Conservation (phyloP, 805 yeast genomes). For the Candida pseudofarinosa region DNA sequence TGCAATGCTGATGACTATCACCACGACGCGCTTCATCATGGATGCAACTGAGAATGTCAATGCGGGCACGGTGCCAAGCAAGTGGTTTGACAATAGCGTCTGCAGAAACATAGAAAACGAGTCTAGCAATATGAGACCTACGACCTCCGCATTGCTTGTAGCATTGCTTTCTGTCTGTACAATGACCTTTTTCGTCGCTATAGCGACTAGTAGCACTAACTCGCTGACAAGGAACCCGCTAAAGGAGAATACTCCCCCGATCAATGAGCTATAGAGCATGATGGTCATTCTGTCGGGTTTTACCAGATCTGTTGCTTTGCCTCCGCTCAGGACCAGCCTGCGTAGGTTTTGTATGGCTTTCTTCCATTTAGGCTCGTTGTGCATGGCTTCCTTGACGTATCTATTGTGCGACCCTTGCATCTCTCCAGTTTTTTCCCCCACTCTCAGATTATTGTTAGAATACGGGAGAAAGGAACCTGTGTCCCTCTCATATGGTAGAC, state of each 20-base stretch:
- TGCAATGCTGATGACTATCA: conserved; percentile 70
- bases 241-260: conserved; percentile 69
- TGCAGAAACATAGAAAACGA: conserved; percentile 79
- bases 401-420: conserved; percentile 1
- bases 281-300: conserved; percentile 78
- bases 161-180: conserved; percentile 3
- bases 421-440: conserved; percentile 21
- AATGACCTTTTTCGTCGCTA: conserved; percentile 7
- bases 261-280: conserved; percentile 71
- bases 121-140: conserved; percentile 51
- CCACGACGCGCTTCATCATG: conserved; percentile 82
- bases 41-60: conserved; percentile 84
- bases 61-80: conserved; percentile 77
- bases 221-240: conserved; percentile 71
- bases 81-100: conserved; percentile 74
- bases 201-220: conserved; percentile 26
- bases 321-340: conserved; percentile 1
- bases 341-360: background rate
- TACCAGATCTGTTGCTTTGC: conserved; percentile 14
- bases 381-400: conserved; percentile 11
- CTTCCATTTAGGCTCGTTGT: conserved; percentile 7
- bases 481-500: conserved; percentile 15
- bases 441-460: conserved; percentile 29
- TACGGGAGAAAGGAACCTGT: conserved; percentile 25
- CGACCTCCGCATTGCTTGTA: conserved; percentile 15